These are phyloP conservation scores for Arabis alpina DNA, from an alignment of 345 rosid species.

Conservation along the genomic window DNA sequence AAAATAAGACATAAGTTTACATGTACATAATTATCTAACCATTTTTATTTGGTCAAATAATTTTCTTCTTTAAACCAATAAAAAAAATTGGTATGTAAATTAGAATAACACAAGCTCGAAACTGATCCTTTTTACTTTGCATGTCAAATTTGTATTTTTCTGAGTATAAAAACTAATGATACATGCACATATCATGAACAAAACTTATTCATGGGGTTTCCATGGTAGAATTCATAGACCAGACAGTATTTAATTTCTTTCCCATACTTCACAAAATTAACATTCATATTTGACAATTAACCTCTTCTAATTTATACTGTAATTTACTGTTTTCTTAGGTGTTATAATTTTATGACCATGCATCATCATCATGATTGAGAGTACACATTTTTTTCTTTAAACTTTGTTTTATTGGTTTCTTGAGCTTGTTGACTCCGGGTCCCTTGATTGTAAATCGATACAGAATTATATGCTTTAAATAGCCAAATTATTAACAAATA, in stretches of 20 bases:
- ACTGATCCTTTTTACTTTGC: not conserved
- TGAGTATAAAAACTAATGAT: not conserved
- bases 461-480: conserved; percentile 5
- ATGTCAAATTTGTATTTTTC: not conserved
- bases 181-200: not conserved
- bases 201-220: not conserved
- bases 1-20: not conserved
- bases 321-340: not conserved
- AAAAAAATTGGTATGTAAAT: not conserved
- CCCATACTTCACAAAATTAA: not conserved
- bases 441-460: not conserved
- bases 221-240: not conserved
- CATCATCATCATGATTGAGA: not conserved
- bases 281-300: not conserved
- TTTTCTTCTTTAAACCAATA: too few relatives aligned
- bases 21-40: not conserved
- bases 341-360: not conserved
- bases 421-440: conserved; percentile 31
- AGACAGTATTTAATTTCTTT: not conserved
- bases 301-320: not conserved
- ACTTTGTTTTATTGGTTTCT: not conserved
- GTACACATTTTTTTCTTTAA: not conserved
- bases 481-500: conserved; percentile 6
- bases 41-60: too few relatives aligned
- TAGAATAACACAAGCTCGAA: not conserved